Evolutionary conservation across 1,284 basidiomycete genomes (phyloP).

Genomic region (Irpex rosettiformis): DNA sequence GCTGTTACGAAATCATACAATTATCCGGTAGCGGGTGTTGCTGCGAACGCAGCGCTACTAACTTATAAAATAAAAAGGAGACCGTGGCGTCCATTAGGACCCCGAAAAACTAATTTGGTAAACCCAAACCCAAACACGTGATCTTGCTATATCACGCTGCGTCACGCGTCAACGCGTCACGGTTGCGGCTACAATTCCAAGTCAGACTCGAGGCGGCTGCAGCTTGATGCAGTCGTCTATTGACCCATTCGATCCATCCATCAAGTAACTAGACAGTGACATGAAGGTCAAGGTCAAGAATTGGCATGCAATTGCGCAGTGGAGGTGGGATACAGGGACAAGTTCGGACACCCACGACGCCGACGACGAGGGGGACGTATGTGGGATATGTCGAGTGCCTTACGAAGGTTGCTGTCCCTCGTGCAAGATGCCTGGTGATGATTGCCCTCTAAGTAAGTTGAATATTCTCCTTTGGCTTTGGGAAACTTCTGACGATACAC

Average conservation of each 20-base stretch:
- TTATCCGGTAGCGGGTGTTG: too few relatives aligned
- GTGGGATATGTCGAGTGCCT: slow-evolving; percentile 89
- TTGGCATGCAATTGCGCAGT: slow-evolving; percentile 84
- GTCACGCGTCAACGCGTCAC: too few relatives aligned
- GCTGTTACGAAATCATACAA: too few relatives aligned
- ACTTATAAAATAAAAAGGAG: neutral
- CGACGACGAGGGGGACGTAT: slow-evolving; percentile 68
- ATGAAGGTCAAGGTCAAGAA: slow-evolving; percentile 83
- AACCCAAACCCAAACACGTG: too few relatives aligned
- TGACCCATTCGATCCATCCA: too few relatives aligned
- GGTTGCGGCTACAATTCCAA: too few relatives aligned
- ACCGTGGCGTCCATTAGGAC: neutral
- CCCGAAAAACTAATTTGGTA: neutral
- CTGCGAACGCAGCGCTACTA: too few relatives aligned
- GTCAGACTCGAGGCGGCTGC: too few relatives aligned
- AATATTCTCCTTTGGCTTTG: neutral
- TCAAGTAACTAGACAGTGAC: too few relatives aligned
- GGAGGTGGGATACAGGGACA: slow-evolving; percentile 78
- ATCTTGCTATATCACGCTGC: neutral
- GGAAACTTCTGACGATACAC: slow-evolving; percentile 6
- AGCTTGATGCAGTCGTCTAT: too few relatives aligned
- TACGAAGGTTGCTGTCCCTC: slow-evolving; percentile 92
- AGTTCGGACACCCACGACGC: slow-evolving; percentile 27
- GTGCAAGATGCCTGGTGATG: slow-evolving; percentile 95
- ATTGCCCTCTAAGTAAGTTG: slow-evolving; percentile 87